These are phyloP conservation scores for Starmerella stellata DNA, from an alignment of 805 yeast genomes.

Conservation along the genomic window DNA sequence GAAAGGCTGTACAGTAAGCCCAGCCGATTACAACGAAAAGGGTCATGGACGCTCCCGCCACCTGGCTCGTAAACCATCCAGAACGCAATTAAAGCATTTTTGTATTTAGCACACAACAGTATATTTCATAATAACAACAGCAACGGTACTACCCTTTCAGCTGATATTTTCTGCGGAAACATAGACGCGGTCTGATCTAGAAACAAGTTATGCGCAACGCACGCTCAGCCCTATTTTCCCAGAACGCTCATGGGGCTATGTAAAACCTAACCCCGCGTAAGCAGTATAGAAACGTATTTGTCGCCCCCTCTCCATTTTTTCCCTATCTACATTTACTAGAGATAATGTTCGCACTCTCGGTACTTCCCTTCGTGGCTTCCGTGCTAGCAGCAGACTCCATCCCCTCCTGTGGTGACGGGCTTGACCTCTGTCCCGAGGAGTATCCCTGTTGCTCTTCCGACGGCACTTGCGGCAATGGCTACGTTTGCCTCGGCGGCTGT, in stretches of 20 bases:
- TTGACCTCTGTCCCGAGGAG: constrained; percentile 46
- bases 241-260: neutral
- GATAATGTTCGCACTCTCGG: neutral
- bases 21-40: too few species aligned
- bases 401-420: constrained; percentile 17
- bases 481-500: constrained; percentile 72
- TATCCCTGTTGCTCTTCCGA: constrained; percentile 73
- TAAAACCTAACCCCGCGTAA: neutral
- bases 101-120: too few species aligned
- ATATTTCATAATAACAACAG: too few species aligned
- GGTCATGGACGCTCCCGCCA: too few species aligned
- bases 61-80: too few species aligned
- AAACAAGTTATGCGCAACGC: too few species aligned
- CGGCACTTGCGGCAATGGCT: constrained; percentile 66
- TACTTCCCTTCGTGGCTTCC: neutral
- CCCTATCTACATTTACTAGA: neutral
- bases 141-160: too few species aligned
- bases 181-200: too few species aligned
- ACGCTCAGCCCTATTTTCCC: neutral
- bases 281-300: neutral
- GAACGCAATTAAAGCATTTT: too few species aligned
- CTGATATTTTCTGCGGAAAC: too few species aligned
- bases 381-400: constrained; percentile 6
- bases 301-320: neutral
- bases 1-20: too few species aligned